phyloP scores from a whole-genome alignment of 768 basidiomycete species.

The Leccinum aurantiacum region DNA sequence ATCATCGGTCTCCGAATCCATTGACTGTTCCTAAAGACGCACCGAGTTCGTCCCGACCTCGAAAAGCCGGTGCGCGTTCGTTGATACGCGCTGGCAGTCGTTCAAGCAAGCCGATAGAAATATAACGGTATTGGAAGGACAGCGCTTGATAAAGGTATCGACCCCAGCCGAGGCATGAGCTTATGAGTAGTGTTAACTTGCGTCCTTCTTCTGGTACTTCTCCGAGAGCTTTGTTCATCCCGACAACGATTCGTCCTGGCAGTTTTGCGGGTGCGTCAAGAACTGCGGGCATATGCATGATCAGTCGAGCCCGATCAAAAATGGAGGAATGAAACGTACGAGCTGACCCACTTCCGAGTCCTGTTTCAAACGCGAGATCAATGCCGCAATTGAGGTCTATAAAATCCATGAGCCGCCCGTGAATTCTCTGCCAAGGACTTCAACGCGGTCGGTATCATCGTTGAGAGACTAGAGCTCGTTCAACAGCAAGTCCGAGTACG shows the following conservation, averaged over 20 bases:
- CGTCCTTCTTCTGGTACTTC: conserved; percentile 85
- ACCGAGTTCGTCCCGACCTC: conserved; percentile 88
- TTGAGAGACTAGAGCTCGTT: too few species aligned
- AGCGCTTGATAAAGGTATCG: conserved; percentile 93
- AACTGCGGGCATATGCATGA: conserved; percentile 44
- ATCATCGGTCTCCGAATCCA: not conserved
- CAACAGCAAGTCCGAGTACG: too few species aligned
- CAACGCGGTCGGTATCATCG: too few species aligned
- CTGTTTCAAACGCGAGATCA: too few species aligned
- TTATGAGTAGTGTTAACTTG: conserved; percentile 75
- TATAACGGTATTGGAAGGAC: conserved; percentile 94
- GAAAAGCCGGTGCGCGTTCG: conserved; percentile 85
- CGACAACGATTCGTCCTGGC: conserved; percentile 73
- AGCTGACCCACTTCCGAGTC: conserved; percentile 78
- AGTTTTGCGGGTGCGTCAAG: conserved; percentile 81
- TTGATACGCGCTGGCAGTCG: conserved; percentile 77
- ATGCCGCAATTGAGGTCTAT: too few species aligned
- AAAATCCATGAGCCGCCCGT: too few species aligned
- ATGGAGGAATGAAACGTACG: conserved; percentile 38
- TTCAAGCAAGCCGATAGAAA: conserved; percentile 92
- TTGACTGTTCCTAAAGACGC: conserved; percentile 23
- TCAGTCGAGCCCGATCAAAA: not conserved
- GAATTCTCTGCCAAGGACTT: too few species aligned
- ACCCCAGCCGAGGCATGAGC: conserved; percentile 80
- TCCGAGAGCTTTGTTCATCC: conserved; percentile 90